Conservation (phyloP, 2,329 filamentous ascomycete species). For the Verticillium klebahnii region DNA sequence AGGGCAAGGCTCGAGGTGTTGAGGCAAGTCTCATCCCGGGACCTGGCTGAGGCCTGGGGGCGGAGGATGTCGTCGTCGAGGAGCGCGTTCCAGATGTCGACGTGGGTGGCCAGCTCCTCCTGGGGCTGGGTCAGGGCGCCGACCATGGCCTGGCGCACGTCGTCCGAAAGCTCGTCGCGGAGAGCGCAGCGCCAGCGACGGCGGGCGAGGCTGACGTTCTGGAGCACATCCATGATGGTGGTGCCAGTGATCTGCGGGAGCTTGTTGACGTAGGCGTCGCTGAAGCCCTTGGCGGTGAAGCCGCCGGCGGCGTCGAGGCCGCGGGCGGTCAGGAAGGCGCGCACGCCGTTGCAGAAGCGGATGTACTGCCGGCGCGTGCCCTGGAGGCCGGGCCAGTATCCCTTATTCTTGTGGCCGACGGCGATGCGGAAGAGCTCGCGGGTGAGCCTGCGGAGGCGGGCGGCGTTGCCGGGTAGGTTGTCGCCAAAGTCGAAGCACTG, state of each 20-base stretch:
- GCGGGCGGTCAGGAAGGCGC: background rate
- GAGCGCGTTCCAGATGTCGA: background rate
- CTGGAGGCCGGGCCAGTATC: background rate
- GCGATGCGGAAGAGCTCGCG: background rate
- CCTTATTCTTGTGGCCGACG: background rate
- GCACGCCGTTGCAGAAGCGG: background rate
- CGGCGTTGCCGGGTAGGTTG: background rate
- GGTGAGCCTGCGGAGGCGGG: too few species aligned
- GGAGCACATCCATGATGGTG: background rate
- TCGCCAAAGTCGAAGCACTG: background rate
- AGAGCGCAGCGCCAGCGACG: background rate
- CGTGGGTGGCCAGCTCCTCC: background rate
- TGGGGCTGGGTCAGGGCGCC: background rate
- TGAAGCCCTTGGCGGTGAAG: background rate
- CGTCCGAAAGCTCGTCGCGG: background rate
- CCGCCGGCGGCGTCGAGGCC: background rate
- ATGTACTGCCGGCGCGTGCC: background rate
- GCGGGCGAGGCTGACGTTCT: background rate
- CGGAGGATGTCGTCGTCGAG: background rate
- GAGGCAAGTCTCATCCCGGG: background rate
- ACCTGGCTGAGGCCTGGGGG: background rate
- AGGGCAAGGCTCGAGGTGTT: background rate
- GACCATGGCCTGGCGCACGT: background rate
- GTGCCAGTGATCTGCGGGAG: background rate
- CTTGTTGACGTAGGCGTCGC: background rate